Evolutionary conservation across 345 rosid genomes (phyloP), one percentile per base, ranked within the genome.

Genomic region (Lepidium africanum): DNA sequence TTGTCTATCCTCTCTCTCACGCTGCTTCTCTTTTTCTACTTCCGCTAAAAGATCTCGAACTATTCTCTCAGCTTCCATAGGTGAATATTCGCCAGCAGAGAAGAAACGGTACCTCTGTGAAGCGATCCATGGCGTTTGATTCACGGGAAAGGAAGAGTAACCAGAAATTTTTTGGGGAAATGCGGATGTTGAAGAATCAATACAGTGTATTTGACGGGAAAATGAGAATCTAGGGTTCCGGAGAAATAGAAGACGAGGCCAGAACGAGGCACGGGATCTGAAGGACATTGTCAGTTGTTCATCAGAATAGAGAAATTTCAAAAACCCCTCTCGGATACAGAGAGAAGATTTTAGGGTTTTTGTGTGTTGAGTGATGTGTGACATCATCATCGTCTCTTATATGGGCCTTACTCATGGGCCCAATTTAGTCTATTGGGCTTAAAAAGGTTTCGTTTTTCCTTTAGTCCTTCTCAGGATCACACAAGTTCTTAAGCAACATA

Each of bases 21-120:
- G 82, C 79, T 83, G 84, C 69, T 78, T 90, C 36, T 93, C 96
- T 19, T 71, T 85, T 77, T 90, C 96, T 1, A 88, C 49, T 5
- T 93, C 92, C 0, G 72, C 76, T 51, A 82, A 51, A 27, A 93
- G 82, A 9, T 86, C 94, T 13, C 77, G 77, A 27, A 80, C 67
- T 2, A 56, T 81, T 50, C 71, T 68, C 13, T 54, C 59, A 14
- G 81, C 52, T 6, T 57, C 76, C 12, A 37, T 57, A 0, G 73
- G 61, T 6, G 76, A 49, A 2, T 50, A 16, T 32, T 62, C 55
- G 19, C 33, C 0, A 39, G 38, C 65, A 0, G 86, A 76, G 62
- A 79, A 87, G 74, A 81, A 92, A 47, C 59, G 72, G 36, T 75
- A 56, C 67, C 51, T 81, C 48, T 67, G 73, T 7, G 80, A 71